These are phyloP conservation scores for Rosa rugosa DNA, from an alignment of 306 rosid genomes.

Conservation along the genomic window DNA sequence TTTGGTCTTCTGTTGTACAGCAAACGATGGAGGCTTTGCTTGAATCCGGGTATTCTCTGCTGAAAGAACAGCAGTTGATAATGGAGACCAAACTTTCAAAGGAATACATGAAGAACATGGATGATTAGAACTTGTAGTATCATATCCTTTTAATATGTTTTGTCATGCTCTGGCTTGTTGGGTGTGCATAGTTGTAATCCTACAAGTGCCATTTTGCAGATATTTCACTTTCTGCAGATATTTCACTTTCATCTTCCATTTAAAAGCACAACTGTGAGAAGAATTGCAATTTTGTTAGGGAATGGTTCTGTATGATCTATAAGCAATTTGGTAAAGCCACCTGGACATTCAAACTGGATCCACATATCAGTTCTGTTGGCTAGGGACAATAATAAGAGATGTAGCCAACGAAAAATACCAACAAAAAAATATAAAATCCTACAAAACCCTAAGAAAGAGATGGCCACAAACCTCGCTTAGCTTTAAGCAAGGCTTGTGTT, in stretches of 20 bases:
- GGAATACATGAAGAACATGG: constrained; percentile 95
- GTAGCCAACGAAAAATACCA: too few relatives aligned
- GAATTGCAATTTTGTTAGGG: neutral
- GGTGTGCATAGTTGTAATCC: neutral
- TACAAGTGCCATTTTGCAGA: neutral
- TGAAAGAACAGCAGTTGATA: constrained; percentile 80
- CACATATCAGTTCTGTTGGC: neutral
- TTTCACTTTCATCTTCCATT: neutral
- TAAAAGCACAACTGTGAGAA: neutral
- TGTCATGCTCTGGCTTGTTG: neutral
- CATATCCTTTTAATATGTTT: neutral
- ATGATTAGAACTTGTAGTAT: constrained; percentile 41
- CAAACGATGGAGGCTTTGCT: constrained; percentile 85
- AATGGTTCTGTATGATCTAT: neutral
- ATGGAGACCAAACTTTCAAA: constrained; percentile 89
- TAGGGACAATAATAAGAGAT: too few relatives aligned
- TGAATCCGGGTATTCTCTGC: constrained; percentile 74
- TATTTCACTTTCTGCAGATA: neutral
- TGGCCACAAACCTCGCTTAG: too few relatives aligned
- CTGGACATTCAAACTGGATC: neutral
- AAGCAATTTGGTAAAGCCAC: neutral
- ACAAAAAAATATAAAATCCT: too few relatives aligned
- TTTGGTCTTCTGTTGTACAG: constrained; percentile 53
- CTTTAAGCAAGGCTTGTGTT: too few relatives aligned
- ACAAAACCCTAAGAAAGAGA: too few relatives aligned